Percentiles rank a stretch among this genome's conserved stretches.
These are phyloP conservation scores for Pseudogymnoascus sp. DNA, from an alignment of 2,329 filamentous ascomycete genomes.

Conservation along the genomic window DNA sequence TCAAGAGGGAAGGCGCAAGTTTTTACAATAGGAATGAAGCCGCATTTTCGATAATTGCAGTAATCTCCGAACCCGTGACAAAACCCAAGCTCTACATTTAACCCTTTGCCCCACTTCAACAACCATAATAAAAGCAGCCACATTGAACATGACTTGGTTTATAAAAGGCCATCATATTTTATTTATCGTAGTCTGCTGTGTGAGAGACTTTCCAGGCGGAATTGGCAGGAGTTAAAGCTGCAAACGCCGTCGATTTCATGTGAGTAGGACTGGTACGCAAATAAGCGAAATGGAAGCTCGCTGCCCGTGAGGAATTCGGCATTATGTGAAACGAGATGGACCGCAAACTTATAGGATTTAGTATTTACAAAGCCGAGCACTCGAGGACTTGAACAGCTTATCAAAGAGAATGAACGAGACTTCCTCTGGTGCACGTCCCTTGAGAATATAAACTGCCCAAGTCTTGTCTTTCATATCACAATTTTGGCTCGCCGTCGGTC, in stretches of 20 bases:
- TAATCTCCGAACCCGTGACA: neutral
- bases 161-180: neutral
- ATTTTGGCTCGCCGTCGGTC: neutral
- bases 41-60: neutral
- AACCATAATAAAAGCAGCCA: neutral
- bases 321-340: neutral
- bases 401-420: neutral
- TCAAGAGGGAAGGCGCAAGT: neutral
- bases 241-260: neutral
- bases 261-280: neutral
- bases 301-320: neutral
- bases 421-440: neutral
- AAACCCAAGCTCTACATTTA: too few species aligned
- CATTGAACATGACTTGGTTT: neutral
- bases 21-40: neutral
- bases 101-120: neutral
- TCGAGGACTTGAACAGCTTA: neutral
- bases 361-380: neutral
- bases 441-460: neutral
- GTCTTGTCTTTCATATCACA: neutral
- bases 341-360: neutral
- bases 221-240: too few species aligned
- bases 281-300: neutral
- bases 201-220: neutral
- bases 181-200: neutral